A percentile compares a stretch with the other conserved stretches of the same genome.
Evolutionary conservation across 2,329 filamentous ascomycete genomes (phyloP).

Genomic region (Scedosporium apiospermum): DNA sequence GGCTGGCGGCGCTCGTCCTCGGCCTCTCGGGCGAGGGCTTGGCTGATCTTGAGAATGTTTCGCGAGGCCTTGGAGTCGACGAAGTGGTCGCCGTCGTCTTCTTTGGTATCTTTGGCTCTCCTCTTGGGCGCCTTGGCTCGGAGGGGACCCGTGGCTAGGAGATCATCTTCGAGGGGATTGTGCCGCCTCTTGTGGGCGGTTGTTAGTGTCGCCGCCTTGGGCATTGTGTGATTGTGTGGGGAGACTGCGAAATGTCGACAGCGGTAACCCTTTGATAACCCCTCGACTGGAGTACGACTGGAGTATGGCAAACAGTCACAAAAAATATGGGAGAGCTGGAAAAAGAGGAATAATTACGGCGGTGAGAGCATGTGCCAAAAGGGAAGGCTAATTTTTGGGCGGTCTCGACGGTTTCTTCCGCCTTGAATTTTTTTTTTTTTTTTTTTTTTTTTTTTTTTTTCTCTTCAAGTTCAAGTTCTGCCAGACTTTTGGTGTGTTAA

Average conservation of each 20-base stretch:
- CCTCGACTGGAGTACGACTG: too few relatives aligned
- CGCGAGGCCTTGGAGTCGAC: slow-evolving; percentile 82
- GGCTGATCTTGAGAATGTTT: slow-evolving; percentile 82
- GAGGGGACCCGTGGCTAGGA: slow-evolving; percentile 60
- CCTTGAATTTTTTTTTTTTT: not conserved
- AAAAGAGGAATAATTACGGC: not conserved
- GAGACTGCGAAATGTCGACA: not conserved
- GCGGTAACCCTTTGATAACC: not conserved
- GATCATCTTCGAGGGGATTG: slow-evolving; percentile 84
- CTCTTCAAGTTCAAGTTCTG: not conserved
- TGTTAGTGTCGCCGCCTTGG: slow-evolving; percentile 57
- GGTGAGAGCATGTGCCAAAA: not conserved
- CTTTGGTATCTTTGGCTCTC: slow-evolving; percentile 52
- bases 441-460: not conserved
- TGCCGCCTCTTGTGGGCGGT: slow-evolving; percentile 59
- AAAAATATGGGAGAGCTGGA: not conserved
- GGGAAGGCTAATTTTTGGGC: not conserved
- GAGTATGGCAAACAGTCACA: not conserved
- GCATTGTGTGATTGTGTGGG: slow-evolving; percentile 46
- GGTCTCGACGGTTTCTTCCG: not conserved
- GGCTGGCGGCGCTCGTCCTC: slow-evolving; percentile 27
- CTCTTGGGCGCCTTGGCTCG: slow-evolving; percentile 67
- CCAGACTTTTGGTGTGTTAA: not conserved
- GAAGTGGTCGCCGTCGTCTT: slow-evolving; percentile 57
- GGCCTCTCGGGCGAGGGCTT: slow-evolving; percentile 80